Percentiles rank a stretch among this genome's conserved stretches.
These are phyloP conservation scores for Thraustochytrium aureum DNA, from an alignment of 352 stramenopile species.

Conservation along the genomic window DNA sequence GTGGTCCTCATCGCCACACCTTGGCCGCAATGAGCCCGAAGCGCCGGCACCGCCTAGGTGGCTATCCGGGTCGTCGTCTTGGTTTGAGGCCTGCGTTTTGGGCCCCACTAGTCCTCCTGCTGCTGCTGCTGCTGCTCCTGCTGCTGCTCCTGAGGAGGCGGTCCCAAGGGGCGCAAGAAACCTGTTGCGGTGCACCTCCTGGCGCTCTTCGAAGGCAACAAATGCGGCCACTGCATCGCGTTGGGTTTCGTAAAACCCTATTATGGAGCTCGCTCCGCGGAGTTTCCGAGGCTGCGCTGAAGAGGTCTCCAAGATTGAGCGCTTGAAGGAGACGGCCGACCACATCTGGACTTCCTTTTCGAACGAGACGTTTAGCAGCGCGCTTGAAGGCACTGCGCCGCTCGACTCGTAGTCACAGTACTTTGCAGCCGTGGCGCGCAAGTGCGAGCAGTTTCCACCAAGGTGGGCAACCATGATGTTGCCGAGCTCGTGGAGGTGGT, in stretches of 20 bases:
- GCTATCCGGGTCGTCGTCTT: background rate
- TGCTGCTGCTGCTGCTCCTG: too few relatives aligned
- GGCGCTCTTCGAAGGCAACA: background rate
- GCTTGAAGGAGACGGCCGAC: slow-evolving; percentile 42
- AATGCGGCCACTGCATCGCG: background rate
- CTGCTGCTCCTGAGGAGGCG: too few relatives aligned
- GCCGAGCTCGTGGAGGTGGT: background rate
- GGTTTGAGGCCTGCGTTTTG: background rate
- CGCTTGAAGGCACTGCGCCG: background rate
- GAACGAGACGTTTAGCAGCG: slow-evolving; percentile 33
- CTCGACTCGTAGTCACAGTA: background rate
- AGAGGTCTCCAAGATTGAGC: slow-evolving; percentile 34
- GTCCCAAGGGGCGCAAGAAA: background rate
- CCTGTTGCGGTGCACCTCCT: background rate
- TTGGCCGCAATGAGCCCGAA: too few relatives aligned
- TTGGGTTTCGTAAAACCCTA: slow-evolving; percentile 47
- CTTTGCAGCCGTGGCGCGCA: background rate
- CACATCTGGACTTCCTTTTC: slow-evolving; percentile 43
- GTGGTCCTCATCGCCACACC: too few relatives aligned
- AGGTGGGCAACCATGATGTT: slow-evolving; percentile 22
- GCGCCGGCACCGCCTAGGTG: background rate
- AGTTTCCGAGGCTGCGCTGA: slow-evolving; percentile 28
- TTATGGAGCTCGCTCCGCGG: background rate
- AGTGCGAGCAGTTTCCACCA: slow-evolving; percentile 18
- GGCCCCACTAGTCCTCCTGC: too few relatives aligned